Conservation (phyloP, 257 asterid species). For the Lantana camara region DNA sequence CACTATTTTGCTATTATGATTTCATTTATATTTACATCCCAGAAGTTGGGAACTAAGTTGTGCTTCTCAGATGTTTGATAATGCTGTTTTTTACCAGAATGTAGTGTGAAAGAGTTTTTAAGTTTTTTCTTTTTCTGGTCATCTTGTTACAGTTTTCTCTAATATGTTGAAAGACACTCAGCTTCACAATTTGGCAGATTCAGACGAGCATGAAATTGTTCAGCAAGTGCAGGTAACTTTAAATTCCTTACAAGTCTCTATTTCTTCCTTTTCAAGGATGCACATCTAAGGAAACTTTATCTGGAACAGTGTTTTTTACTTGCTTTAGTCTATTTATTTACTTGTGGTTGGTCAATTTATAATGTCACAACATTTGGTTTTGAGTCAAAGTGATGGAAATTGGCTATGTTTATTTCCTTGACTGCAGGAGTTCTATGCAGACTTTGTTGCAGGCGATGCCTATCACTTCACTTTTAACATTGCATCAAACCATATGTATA, state of each 20-base stretch:
- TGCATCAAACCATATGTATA: conserved; percentile 75
- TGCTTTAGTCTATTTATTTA: not conserved
- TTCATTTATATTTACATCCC: conserved; percentile 1
- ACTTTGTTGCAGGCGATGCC: conserved; percentile 85
- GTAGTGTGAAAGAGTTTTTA: conserved; percentile 23
- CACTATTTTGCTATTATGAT: conserved; percentile 11
- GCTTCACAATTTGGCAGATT: conserved; percentile 93
- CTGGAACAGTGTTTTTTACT: not conserved
- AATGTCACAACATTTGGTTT: conserved; percentile 19
- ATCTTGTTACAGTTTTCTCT: conserved; percentile 79
- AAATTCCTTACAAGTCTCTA: conserved; percentile 6
- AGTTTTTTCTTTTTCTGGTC: conserved; percentile 24
- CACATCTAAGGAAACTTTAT: not conserved
- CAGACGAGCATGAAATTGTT: conserved; percentile 91
- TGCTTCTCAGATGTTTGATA: conserved; percentile 18
- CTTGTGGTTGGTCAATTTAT: conserved; percentile 9
- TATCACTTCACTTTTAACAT: conserved; percentile 80
- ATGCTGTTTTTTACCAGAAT: conserved; percentile 14
- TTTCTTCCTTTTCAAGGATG: not conserved
- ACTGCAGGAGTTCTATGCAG: conserved; percentile 92
- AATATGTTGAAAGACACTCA: conserved; percentile 93
- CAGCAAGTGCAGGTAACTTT: conserved; percentile 90
- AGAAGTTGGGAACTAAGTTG: conserved; percentile 18
- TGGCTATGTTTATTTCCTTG: conserved; percentile 31
- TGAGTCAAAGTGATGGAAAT: conserved; percentile 6